phyloP scores from a whole-genome alignment of 139 green algal species.

The Tetraselmis striata region DNA sequence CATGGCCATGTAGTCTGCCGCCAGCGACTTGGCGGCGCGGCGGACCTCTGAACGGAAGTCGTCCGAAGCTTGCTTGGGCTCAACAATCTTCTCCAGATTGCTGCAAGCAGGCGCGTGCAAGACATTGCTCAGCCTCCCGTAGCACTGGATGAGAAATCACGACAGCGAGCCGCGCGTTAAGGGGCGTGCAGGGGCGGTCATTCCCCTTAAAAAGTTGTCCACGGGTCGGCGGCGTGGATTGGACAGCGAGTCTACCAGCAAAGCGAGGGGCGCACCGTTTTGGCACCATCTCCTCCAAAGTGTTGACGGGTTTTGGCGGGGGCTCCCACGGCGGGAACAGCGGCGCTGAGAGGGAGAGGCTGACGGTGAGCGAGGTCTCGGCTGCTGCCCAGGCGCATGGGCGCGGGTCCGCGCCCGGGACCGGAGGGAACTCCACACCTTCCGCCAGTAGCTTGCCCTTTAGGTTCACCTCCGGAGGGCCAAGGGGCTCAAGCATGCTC shows the following conservation, averaged over 20 bases:
- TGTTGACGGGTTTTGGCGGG: conserved; percentile 3
- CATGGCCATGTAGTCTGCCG: conserved; percentile 7
- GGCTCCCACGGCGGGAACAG: conserved; percentile 17
- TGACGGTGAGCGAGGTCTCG: conserved; percentile 3
- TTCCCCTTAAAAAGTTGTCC: too few species aligned
- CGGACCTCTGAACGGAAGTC: conserved; percentile 12
- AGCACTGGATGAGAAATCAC: too few species aligned
- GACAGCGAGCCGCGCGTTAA: too few species aligned
- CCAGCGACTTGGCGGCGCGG: conserved; percentile 3
- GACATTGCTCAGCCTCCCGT: too few species aligned
- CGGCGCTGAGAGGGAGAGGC: conserved; percentile 1
- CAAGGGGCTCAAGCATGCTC: not conserved
- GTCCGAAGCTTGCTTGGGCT: not conserved
- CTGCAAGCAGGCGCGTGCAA: too few species aligned
- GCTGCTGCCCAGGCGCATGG: conserved; percentile 10
- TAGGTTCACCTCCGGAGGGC: not conserved
- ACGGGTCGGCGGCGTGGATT: too few species aligned
- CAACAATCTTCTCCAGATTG: not conserved
- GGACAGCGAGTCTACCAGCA: too few species aligned
- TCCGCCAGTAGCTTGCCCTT: not conserved
- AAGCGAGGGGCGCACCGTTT: not conserved
- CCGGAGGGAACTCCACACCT: not conserved
- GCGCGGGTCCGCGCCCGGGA: not conserved
- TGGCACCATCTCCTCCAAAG: conserved; percentile 9
- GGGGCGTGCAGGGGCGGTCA: too few species aligned